Conservation (phyloP, 768 basidiomycete species). For the Guyanaporus albipodus region DNA sequence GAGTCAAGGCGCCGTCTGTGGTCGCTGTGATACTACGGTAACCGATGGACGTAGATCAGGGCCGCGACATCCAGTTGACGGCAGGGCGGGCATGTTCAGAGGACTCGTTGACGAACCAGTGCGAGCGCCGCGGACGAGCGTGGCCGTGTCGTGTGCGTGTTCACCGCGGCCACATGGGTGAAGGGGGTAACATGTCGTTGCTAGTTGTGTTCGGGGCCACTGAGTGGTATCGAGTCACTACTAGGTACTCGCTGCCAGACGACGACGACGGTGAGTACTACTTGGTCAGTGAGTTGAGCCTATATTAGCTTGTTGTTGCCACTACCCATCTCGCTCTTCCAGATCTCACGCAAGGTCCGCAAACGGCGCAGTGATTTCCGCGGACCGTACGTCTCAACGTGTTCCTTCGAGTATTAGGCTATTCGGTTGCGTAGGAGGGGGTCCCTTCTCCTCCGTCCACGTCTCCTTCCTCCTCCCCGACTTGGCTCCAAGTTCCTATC, state of each 20-base stretch:
- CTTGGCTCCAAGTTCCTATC: constrained; percentile 13
- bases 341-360: constrained; percentile 26
- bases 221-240: no score
- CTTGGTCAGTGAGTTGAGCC: no score
- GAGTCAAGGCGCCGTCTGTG: no score
- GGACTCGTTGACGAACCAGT: no score
- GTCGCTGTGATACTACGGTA: no score
- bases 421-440: constrained; percentile 23
- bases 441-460: constrained; percentile 13
- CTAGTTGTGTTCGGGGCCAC: not conserved
- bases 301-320: no score
- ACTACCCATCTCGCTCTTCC: constrained; percentile 9
- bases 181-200: constrained; percentile 3
- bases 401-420: constrained; percentile 21
- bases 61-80: constrained; percentile 9
- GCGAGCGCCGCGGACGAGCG: constrained; percentile 16
- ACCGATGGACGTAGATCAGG: constrained; percentile 16
- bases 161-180: constrained; percentile 19
- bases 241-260: no score
- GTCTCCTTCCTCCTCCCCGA: constrained; percentile 7
- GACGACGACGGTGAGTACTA: no score
- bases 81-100: no score
- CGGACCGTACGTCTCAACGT: constrained; percentile 23
- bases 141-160: constrained; percentile 7
- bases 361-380: constrained; percentile 30